Evolutionary conservation across 805 yeast species (phyloP), one percentile per base, ranked within the genome.

Genomic region (Maudiozyma turicensis): DNA sequence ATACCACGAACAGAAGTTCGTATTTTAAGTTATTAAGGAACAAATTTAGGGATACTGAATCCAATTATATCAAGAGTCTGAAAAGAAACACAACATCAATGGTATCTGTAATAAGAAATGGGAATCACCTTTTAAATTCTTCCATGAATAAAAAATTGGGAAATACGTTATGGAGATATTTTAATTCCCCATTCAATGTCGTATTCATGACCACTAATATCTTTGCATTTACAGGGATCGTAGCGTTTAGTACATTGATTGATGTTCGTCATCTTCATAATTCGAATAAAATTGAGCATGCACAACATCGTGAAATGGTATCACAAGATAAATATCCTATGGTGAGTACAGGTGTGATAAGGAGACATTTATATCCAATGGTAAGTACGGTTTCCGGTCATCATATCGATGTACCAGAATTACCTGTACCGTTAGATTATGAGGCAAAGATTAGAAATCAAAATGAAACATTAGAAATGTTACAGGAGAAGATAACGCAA

Each of bases 161-260:
- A 1, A 43, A 48, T 28, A 52, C 54, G 1, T 49, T 70, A 8
- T 69, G 72, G 73, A 56, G 64, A 2, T 70, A 70, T 54, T 65
- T 67, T 48, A 68, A 65, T 48, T 68, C 71, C 1, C 74, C 74
- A 4, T 63, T 67, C 0, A 70, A 70, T 53, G 50, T 68, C 3
- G 49, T 68, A 55, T 70, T 70, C 50, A 58, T 70, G 1, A 58
- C 71, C 0, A 65, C 71, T 1, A 70, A 70, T 47, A 40, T 70
- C 0, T 52, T 68, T 1, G 62, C 69, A 2, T 55, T 70, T 30
- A 63, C 64, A 1, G 69, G 70, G 6, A 50, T 68, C 5, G 63
- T 63, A 6, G 57, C 69, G 1, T 67, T 65, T 53, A 56, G 67
- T 33, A 60, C 69, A 0, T 40, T 66, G 34, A 52, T 58, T 5